These are phyloP conservation scores for Cajanus cajan DNA, from an alignment of 306 rosid species.

Conservation along the genomic window DNA sequence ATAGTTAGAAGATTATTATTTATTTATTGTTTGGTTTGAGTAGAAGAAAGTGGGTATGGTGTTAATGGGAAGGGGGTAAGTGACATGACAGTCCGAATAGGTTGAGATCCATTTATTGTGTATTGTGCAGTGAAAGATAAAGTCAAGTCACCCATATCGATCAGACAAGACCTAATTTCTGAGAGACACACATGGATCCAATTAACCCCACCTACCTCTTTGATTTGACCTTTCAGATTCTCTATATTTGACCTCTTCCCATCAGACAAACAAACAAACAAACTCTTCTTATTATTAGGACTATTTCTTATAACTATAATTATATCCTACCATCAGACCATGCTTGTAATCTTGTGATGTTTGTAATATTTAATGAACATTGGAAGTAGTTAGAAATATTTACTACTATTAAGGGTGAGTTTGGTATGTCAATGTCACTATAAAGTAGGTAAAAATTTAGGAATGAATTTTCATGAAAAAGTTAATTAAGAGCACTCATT, in stretches of 20 bases:
- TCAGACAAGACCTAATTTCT: constrained; percentile 54
- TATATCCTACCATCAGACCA: background rate
- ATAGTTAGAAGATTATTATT: too few relatives aligned
- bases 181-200: constrained; percentile 47
- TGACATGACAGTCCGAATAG: constrained; percentile 41
- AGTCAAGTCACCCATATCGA: constrained; percentile 21
- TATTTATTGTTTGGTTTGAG: too few relatives aligned
- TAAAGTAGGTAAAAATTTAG: too few relatives aligned
- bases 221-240: constrained; percentile 98
- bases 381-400: background rate
- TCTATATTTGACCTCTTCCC: constrained; percentile 44
- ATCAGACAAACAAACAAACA: constrained; percentile 36
- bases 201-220: constrained; percentile 40
- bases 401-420: too few relatives aligned
- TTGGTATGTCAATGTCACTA: too few relatives aligned
- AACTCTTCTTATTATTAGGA: background rate
- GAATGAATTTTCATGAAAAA: too few relatives aligned
- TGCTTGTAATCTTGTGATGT: background rate
- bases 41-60: background rate
- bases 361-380: too few relatives aligned
- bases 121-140: constrained; percentile 22
- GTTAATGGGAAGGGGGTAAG: background rate
- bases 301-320: background rate
- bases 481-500: background rate
- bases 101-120: constrained; percentile 36